Evolutionary conservation across 176 grass and related monocot species (phyloP).

Genomic region (Avena eriantha): DNA sequence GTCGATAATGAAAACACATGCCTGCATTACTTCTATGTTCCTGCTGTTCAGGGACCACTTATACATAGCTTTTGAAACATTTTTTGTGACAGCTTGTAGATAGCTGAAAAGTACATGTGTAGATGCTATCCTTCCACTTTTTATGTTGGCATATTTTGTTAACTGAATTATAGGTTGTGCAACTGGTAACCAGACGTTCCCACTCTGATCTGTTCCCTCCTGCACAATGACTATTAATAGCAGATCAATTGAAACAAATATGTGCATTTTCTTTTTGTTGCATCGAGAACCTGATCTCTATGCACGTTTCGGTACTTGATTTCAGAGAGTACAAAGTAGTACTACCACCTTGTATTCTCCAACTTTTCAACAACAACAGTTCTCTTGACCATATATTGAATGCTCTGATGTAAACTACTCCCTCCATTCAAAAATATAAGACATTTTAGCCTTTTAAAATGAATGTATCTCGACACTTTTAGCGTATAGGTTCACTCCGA

Average conservation of each 20-base stretch:
- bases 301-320: not conserved
- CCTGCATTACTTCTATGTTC: too few species aligned
- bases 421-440: too few species aligned
- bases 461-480: too few species aligned
- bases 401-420: not conserved
- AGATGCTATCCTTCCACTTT: not conserved
- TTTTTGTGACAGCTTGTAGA: not conserved
- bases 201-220: too few species aligned
- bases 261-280: not conserved
- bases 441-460: too few species aligned
- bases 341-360: not conserved
- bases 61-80: too few species aligned
- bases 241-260: too few species aligned
- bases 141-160: not conserved
- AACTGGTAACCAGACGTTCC: not conserved
- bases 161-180: not conserved
- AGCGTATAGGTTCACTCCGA: too few species aligned
- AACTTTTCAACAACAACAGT: not conserved
- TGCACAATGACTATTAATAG: too few species aligned
- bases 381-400: not conserved
- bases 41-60: too few species aligned
- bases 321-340: not conserved
- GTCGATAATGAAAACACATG: too few species aligned
- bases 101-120: not conserved
- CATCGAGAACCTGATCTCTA: not conserved